Percentiles rank a stretch among this genome's conserved stretches.
Evolutionary conservation across 176 grass and related monocot species (phyloP).

Genomic region (Cocos nucifera): DNA sequence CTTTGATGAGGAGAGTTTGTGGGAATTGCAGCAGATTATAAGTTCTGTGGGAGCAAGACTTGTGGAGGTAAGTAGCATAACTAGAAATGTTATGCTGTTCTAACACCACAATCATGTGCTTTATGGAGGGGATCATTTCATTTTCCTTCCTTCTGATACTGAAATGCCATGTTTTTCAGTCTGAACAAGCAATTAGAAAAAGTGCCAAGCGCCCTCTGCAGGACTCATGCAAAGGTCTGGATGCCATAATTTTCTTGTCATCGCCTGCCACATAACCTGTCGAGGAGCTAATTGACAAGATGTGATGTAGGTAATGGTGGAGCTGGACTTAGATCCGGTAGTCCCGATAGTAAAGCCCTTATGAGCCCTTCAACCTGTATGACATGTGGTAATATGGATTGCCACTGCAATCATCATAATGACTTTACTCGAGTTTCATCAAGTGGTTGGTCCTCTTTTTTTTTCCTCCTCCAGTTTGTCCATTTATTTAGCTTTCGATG

Average conservation of each 20-base stretch:
- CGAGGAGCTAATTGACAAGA: conserved; percentile 15
- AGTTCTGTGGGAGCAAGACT: conserved; percentile 27
- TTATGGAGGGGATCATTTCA: too few species aligned
- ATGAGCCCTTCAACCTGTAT: conserved; percentile 4
- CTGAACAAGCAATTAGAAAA: conserved; percentile 35
- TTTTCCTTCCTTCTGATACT: conserved; percentile 12
- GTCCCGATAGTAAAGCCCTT: not conserved
- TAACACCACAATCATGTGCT: not conserved
- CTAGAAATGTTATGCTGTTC: not conserved
- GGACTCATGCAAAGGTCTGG: conserved; percentile 49
- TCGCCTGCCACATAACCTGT: not conserved
- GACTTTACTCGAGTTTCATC: not conserved
- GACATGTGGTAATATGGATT: not conserved
- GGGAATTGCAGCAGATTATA: conserved; percentile 17
- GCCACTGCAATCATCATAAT: not conserved
- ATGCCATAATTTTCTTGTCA: conserved; percentile 4
- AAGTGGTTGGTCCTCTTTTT: not conserved
- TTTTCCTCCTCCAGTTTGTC: not conserved
- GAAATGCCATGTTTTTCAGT: conserved; percentile 22
- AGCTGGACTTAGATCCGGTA: not conserved
- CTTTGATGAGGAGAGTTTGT: conserved; percentile 12
- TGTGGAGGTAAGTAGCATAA: conserved; percentile 36
- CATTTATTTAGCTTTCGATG: not conserved
- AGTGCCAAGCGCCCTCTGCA: conserved; percentile 20
- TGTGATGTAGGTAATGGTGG: conserved; percentile 9